Conservation (phyloP, 139 green algal species). For the Haematococcus sp. region DNA sequence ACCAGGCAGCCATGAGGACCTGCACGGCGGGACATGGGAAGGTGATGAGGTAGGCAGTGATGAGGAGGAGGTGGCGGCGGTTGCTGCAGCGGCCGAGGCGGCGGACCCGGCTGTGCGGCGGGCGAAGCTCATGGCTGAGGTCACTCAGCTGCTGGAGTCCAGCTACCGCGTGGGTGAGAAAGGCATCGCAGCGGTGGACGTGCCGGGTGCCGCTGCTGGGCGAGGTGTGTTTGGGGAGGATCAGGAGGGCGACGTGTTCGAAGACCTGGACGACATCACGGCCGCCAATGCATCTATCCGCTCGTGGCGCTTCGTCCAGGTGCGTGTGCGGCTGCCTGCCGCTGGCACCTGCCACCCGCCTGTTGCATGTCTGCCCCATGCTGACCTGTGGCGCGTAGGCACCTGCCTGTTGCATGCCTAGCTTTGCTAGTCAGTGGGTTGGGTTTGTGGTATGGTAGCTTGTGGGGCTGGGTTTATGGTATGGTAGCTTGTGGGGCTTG, state of each 20-base stretch:
- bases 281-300: conserved; percentile 32
- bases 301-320: conserved; percentile 54
- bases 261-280: conserved; percentile 24
- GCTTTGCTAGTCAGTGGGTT: no score
- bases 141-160: conserved; percentile 23
- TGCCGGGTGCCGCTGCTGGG: background rate
- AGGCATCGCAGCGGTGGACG: conserved; percentile 29
- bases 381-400: no score
- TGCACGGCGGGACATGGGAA: no score
- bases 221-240: background rate
- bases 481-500: no score
- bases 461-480: no score
- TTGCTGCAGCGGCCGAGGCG: background rate
- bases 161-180: conserved; percentile 40
- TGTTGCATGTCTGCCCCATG: no score
- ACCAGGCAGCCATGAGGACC: no score
- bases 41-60: background rate
- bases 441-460: no score
- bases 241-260: background rate
- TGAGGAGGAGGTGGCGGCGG: background rate
- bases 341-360: no score
- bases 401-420: no score
- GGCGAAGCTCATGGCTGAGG: no score
- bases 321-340: background rate
- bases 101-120: background rate